These are phyloP conservation scores for Pleurozium schreberi DNA, from an alignment of 225 moss, liverwort and hornwort genomes.

Conservation along the genomic window DNA sequence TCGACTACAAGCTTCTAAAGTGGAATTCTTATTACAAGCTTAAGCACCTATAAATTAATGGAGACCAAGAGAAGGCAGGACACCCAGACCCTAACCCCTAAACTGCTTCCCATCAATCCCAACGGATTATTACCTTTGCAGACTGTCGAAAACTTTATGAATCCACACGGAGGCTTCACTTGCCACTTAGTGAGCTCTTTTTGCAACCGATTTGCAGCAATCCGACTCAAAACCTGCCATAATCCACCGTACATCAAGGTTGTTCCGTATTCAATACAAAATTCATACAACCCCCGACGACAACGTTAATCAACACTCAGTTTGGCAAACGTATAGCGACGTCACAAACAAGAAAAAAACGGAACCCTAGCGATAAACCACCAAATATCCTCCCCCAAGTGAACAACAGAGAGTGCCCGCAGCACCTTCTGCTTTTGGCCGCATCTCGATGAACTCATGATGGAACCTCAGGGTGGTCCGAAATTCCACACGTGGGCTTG, in stretches of 20 bases:
- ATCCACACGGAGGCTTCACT: slow-evolving; percentile 82
- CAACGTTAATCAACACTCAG: background rate
- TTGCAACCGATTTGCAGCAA: slow-evolving; percentile 98
- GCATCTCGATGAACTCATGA: slow-evolving; percentile 59
- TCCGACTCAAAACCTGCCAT: slow-evolving; percentile 94
- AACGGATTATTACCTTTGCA: slow-evolving; percentile 53
- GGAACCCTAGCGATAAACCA: background rate
- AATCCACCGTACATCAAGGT: background rate
- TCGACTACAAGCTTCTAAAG: background rate
- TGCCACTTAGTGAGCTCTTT: slow-evolving; percentile 99
- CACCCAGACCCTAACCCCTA: slow-evolving; percentile 1
- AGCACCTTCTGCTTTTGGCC: slow-evolving; percentile 52
- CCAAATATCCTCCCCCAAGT: background rate
- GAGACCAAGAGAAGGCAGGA: background rate
- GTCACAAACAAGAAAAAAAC: background rate
- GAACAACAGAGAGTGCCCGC: background rate
- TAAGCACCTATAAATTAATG: background rate
- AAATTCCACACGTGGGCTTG: background rate
- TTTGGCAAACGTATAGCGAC: background rate
- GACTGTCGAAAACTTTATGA: slow-evolving; percentile 88
- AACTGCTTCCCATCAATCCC: background rate
- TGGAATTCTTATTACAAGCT: background rate
- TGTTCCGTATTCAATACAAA: background rate
- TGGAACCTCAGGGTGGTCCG: background rate
- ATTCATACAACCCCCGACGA: background rate